These are phyloP conservation scores for Dactylorhiza incarnata DNA, from an alignment of 106 monocot genomes.

Conservation along the genomic window DNA sequence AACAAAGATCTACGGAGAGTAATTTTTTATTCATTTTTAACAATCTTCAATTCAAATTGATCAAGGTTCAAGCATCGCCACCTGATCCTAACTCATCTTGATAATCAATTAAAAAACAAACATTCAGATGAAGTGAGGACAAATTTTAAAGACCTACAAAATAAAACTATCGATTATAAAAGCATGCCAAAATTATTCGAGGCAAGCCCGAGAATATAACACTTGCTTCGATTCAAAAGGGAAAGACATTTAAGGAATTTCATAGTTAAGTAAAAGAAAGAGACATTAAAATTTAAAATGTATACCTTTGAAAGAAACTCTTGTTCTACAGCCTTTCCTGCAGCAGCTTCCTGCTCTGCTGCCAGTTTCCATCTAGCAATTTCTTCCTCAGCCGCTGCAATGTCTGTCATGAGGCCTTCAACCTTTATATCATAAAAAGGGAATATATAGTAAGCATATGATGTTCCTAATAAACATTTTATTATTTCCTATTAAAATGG, in stretches of 20 bases:
- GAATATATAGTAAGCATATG: not conserved
- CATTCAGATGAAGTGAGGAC: not conserved
- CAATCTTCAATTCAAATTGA: no score
- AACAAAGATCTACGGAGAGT: no score
- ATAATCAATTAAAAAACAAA: not conserved
- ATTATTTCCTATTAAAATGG: not conserved
- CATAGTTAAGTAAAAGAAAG: not conserved
- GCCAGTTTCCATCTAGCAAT: constrained; percentile 93
- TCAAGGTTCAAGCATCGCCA: no score
- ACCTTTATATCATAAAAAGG: constrained; percentile 42
- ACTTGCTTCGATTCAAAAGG: not conserved
- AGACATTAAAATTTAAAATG: not conserved
- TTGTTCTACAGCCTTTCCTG: constrained; percentile 78
- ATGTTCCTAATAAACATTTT: not conserved
- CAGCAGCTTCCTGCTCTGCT: constrained; percentile 98
- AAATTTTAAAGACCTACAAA: not conserved
- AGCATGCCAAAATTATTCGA: not conserved
- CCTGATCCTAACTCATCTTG: no score
- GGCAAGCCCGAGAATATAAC: not conserved
- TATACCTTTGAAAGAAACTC: constrained; percentile 73
- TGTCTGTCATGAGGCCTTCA: constrained; percentile 97
- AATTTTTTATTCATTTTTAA: no score
- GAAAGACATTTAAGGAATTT: not conserved
- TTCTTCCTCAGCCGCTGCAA: constrained; percentile 94
- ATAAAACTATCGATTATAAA: not conserved